Conservation (phyloP, 2,329 filamentous ascomycete species). For the Cordyceps fumosorosea region DNA sequence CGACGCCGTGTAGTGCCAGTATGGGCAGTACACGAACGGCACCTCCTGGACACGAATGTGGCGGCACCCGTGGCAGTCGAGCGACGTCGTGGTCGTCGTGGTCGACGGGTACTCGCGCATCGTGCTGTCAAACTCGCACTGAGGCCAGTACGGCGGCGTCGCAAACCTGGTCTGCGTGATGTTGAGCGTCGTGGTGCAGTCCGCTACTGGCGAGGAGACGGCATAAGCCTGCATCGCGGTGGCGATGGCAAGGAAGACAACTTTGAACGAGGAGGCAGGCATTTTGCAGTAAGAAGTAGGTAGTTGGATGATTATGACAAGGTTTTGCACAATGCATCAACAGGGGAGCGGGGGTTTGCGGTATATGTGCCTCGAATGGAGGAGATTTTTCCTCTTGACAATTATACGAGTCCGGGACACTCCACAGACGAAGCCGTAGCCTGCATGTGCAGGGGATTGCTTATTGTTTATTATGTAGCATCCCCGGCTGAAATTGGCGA, state of each 20-base stretch:
- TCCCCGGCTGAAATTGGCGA: neutral
- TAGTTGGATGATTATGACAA: neutral
- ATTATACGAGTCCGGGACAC: neutral
- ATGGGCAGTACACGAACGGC: constrained; percentile 22
- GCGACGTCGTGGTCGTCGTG: constrained; percentile 16
- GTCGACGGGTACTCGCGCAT: constrained; percentile 23
- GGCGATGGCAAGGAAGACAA: neutral
- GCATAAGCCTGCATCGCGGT: neutral
- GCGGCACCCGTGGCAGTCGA: constrained; percentile 29
- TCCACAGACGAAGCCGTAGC: neutral
- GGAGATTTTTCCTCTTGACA: neutral
- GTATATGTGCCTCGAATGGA: neutral
- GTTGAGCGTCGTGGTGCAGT: constrained; percentile 22
- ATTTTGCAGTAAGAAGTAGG: neutral
- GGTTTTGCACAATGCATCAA: neutral
- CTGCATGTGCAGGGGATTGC: neutral
- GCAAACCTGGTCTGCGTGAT: constrained; percentile 18
- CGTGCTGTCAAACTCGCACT: constrained; percentile 20
- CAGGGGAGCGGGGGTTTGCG: neutral
- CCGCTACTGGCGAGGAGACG: constrained; percentile 14
- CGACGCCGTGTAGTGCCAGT: constrained; percentile 17
- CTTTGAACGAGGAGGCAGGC: neutral
- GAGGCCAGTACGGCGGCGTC: constrained; percentile 25
- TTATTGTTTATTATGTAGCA: neutral
- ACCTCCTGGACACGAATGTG: constrained; percentile 18